Conservation (phyloP, 2,329 filamentous ascomycete species). For the Cladosporium phlei region DNA sequence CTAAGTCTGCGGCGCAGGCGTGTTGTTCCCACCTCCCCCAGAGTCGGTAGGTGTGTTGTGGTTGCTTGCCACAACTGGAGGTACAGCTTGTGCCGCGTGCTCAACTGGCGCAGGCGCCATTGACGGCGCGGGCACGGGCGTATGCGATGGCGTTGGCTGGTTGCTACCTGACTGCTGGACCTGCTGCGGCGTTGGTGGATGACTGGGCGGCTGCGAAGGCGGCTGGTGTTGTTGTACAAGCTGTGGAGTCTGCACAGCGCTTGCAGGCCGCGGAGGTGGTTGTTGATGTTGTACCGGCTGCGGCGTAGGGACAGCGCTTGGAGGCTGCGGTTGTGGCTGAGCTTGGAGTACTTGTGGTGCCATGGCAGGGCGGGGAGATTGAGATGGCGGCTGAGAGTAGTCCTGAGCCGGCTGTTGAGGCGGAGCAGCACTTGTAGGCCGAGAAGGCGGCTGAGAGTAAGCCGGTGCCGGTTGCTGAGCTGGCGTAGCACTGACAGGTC, state of each 20-base stretch:
- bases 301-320: not conserved
- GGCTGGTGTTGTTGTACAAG: not conserved
- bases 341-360: not conserved
- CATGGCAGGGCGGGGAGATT: not conserved
- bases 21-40: not conserved
- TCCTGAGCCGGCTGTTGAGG: not conserved
- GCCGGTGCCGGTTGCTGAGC: too few species aligned
- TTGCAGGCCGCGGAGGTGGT: not conserved
- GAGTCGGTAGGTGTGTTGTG: not conserved
- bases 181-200: not conserved
- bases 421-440: not conserved
- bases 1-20: slow-evolving; percentile 2
- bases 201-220: not conserved
- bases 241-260: slow-evolving; percentile 1
- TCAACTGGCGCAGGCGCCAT: not conserved
- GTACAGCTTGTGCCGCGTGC: not conserved
- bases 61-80: not conserved
- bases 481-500: not conserved
- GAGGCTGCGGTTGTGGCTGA: not conserved
- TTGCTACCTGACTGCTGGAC: not conserved
- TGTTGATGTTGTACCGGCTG: slow-evolving; percentile 4
- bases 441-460: not conserved
- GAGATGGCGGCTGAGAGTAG: not conserved
- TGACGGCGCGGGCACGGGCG: not conserved
- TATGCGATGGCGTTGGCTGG: not conserved